These are phyloP conservation scores for Penstemon newberryi DNA, from an alignment of 257 asterid genomes.

Conservation along the genomic window DNA sequence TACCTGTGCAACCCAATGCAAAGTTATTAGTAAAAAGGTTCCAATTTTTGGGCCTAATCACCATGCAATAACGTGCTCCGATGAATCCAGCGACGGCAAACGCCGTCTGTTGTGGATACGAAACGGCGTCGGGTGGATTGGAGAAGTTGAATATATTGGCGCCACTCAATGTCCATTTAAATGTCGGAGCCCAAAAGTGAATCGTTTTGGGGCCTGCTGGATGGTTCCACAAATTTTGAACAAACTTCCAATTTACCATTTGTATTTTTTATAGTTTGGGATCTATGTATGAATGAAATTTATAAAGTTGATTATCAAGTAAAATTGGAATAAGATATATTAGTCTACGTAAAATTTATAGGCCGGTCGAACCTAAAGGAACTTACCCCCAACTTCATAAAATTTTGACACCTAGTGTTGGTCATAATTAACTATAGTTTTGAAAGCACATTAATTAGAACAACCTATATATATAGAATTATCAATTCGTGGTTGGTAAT, in stretches of 20 bases:
- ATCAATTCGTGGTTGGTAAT: too few species aligned
- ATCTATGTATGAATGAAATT: too few species aligned
- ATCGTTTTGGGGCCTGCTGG: slow-evolving; percentile 49
- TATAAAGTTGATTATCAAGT: too few species aligned
- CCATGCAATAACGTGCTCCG: slow-evolving; percentile 42
- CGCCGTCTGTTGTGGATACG: slow-evolving; percentile 44
- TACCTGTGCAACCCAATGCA: slow-evolving; percentile 39
- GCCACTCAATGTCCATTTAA: slow-evolving; percentile 37
- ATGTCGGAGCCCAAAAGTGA: slow-evolving; percentile 49
- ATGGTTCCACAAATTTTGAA: slow-evolving; percentile 34
- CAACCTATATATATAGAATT: too few species aligned
- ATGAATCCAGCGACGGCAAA: slow-evolving; percentile 36
- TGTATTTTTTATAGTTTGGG: too few species aligned
- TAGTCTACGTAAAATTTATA: too few species aligned
- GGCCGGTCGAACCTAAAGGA: too few species aligned
- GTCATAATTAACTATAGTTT: too few species aligned
- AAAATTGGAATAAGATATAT: too few species aligned
- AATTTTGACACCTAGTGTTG: too few species aligned
- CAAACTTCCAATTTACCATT: slow-evolving; percentile 20
- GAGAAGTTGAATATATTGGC: slow-evolving; percentile 39
- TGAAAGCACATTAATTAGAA: too few species aligned
- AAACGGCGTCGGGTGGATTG: slow-evolving; percentile 33
- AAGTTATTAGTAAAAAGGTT: slow-evolving; percentile 37
- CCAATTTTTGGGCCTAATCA: slow-evolving; percentile 42
- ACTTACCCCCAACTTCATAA: too few species aligned